Base-by-base conservation (phyloP, 2,329 filamentous ascomycete genomes). In the Colletotrichum higginsianum region DNA sequence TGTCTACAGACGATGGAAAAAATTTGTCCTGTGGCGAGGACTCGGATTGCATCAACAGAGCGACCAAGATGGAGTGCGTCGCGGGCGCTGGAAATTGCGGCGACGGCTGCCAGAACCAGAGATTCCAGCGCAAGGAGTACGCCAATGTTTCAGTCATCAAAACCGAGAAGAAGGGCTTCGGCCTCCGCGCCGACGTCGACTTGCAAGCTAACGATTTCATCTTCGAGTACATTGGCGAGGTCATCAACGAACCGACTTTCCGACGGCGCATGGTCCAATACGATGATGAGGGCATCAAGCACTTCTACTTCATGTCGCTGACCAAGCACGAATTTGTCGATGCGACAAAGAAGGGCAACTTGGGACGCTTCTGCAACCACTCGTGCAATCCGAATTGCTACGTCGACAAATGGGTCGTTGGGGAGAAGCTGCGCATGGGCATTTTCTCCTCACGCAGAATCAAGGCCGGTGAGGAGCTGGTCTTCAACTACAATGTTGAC, bases 291-390 rank as follows among this genome's bases (percentile, higher is more conserved):
- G 95, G 95, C 73, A 98, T 99, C 87, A 98, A 97, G 82, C 96
- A 99, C 83, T 99, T 99, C 82, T 99, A 99, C 84, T 99, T 99
- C 86, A 99, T 99, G 96, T 98, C 96, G 38, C 91, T 99, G 73
- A 97, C 91, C 79, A 97, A 97, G 81, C 94, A 92, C 78, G 96
- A 98, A 81, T 99, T 98, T 79, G 95, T 99, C 71, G 96, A 99
- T 83, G 96, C 96, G 26, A 99, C 96, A 12, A 97, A 96, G 80
- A 97, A 94, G 81, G 96, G 96, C 61, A 98, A 98, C 76, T 89
- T 99, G 7, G 96, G 95, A 62, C 92, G 96, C 40, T 99, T 99
- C 80, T 99, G 96, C 89, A 99, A 99, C 79, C 96, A 99, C 82
- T 98, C 96, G 11, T 99, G 96, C 88, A 98, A 96, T 81, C 96